Evolutionary conservation across 768 basidiomycete genomes (phyloP).

Genomic region (Peribolospora baueri): DNA sequence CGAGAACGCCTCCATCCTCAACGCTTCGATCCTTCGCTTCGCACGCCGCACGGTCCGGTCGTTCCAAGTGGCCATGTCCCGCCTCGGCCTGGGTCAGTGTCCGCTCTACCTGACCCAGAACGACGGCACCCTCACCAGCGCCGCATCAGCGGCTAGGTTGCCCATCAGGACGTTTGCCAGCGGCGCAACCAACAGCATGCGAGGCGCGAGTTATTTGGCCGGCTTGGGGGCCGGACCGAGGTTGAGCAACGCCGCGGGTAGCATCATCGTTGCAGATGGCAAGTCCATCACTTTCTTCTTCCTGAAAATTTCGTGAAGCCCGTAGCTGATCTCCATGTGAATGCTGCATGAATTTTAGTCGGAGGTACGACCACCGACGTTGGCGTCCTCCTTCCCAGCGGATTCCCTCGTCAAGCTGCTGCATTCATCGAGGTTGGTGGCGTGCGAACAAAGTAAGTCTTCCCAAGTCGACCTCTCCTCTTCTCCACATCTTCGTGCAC

Average conservation of each 20-base stretch:
- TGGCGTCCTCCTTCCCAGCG: slow-evolving; percentile 35
- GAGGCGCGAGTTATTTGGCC: slow-evolving; percentile 38
- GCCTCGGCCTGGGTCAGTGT: slow-evolving; percentile 24
- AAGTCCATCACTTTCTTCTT: background rate
- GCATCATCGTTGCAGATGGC: slow-evolving; percentile 17
- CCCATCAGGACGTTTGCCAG: slow-evolving; percentile 40
- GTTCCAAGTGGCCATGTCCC: slow-evolving; percentile 30
- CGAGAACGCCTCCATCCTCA: slow-evolving; percentile 42
- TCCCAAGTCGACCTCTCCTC: slow-evolving; percentile 32
- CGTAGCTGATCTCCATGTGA: slow-evolving; percentile 29
- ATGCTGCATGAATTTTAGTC: background rate
- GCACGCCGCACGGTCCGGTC: slow-evolving; percentile 33
- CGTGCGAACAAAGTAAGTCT: slow-evolving; percentile 36
- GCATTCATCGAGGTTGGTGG: slow-evolving; percentile 38
- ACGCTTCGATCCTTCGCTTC: slow-evolving; percentile 37
- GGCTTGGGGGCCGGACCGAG: slow-evolving; percentile 17
- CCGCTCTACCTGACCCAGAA: slow-evolving; percentile 23
- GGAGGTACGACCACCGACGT: slow-evolving; percentile 45
- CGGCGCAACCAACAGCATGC: slow-evolving; percentile 45
- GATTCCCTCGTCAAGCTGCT: slow-evolving; percentile 39
- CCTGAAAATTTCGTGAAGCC: slow-evolving; percentile 10
- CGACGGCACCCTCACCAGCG: slow-evolving; percentile 16
- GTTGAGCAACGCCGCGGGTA: slow-evolving; percentile 13
- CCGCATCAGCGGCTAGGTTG: slow-evolving; percentile 27
- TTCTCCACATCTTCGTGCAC: slow-evolving; percentile 1